Base-by-base conservation (phyloP, 106 monocot genomes). In the Dendrobium chrysotoxum region DNA sequence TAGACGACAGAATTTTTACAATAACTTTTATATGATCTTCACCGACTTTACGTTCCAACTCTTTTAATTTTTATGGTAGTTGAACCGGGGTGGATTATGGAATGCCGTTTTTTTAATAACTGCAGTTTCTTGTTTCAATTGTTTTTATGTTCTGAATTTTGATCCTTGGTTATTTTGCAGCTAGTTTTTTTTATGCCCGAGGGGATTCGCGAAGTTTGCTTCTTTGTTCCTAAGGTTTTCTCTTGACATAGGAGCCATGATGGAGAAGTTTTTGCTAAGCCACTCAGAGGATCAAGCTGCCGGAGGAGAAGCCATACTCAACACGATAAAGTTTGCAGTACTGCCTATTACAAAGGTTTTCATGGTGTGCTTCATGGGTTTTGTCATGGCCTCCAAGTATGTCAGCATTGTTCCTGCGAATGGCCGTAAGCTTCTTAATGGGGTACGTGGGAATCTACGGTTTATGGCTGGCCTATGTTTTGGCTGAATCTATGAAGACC, bases 341-440 rank as follows among this genome's bases (percentile, higher is more conserved):
- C 77, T 95, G 66, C 95, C 95, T 6, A 89, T 95, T 75, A 86
- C 88, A 3, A 95, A 95, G 81, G 93, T 95, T 26, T 92, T 93
- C 80, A 90, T 84, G 0, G 86, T 93, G 87, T 92, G 91, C 77
- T 91, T 91, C 55, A 84, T 95, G 88, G 95, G 92, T 26, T 93
- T 86, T 67, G 86, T 95, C 23, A 93, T 93, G 95, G 95, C 95
- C 35, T 93, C 89, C 70, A 95, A 95, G 73, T 84, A 86, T 81
- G 86, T 93, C 65, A 91, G 89, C 68, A 89, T 95, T 75, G 88
- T 95, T 41, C 82, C 92, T 18, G 86, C 93, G 5, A 86, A 85
- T 82, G 91, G 95, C 17, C 86, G 95, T 78, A 95, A 91, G 80
- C 93, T 92, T 86, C 89, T 95, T 31, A 93, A 93, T 79, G 88